Evolutionary conservation across 805 yeast species (phyloP), one percentile per base, ranked within the genome.

Genomic region (Alloascoidea hylecoeti): DNA sequence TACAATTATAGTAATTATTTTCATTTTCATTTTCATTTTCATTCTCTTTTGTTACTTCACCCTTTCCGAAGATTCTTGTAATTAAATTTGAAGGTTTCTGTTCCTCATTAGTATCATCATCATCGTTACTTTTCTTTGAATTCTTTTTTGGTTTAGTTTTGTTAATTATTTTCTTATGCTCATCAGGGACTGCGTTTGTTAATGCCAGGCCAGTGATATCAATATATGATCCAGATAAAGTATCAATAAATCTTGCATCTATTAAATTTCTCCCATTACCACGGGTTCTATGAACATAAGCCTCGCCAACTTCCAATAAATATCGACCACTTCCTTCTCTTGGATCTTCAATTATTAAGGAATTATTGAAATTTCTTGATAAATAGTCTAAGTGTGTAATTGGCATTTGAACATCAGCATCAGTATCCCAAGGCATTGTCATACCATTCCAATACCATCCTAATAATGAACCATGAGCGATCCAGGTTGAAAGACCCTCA

Each of bases 231-330:
- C 83, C 83, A 2, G 77, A 66, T 39, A 68, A 68, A 13, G 66
- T 60, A 49, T 76, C 83, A 40, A 76, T 70, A 48, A 76, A 71
- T 43, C 80, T 62, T 5, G 75, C 68, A 48, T 71, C 76, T 15
- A 55, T 72, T 56, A 42, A 69, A 63, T 42, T 73, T 49, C 12
- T 62, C 57, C 68, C 68, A 44, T 71, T 69, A 30, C 66, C 63
- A 27, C 60, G 50, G 1, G 61, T 62, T 35, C 78, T 63, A 46
- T 70, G 66, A 41, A 68, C 57, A 46, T 57, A 70, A 56, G 63
- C 59, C 0, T 76, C 69, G 16, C 64, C 57, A 4, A 72, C 63
- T 44, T 71, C 77, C 32, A 71, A 49, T 12, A 60, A 51, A 39
- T 58, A 71, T 18, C 59, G 51, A 6, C 72, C 70, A 4, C 65